Percentiles rank a stretch among this genome's conserved stretches.
Evolutionary conservation across 139 green algal species (phyloP).

Genomic region (Asterochloris sp.): DNA sequence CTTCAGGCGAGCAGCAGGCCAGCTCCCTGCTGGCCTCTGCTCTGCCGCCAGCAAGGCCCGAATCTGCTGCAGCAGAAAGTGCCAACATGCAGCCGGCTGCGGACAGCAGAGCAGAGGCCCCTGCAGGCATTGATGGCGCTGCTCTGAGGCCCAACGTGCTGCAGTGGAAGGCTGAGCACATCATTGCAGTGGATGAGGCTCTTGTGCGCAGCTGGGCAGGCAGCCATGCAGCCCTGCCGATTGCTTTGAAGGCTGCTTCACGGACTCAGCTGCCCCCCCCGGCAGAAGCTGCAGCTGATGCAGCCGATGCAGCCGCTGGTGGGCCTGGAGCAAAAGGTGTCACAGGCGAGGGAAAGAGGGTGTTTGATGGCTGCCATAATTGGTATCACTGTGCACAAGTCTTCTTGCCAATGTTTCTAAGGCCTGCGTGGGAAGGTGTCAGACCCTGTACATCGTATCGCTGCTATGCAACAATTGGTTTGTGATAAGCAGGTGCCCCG

Average conservation of each 20-base stretch:
- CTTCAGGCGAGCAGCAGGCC: too few species aligned
- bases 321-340: too few species aligned
- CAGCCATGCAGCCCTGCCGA: constrained; percentile 8
- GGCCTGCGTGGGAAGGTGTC: not conserved
- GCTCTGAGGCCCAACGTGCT: not conserved
- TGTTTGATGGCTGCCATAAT: not conserved
- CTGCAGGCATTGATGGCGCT: not conserved
- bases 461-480: not conserved
- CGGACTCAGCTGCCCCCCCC: not conserved
- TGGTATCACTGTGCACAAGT: not conserved
- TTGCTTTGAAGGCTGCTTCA: not conserved
- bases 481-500: too few species aligned
- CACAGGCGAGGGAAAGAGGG: not conserved
- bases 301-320: constrained; percentile 2
- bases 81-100: not conserved
- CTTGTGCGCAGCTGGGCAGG: not conserved
- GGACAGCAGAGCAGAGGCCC: not conserved
- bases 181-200: not conserved
- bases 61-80: not conserved
- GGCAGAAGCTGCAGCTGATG: constrained; percentile 3
- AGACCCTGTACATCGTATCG: not conserved
- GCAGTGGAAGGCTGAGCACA: not conserved
- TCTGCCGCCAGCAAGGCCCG: too few species aligned
- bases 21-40: too few species aligned
- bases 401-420: not conserved